phyloP scores from a whole-genome alignment of 2,329 filamentous ascomycete genomes.

The Thielaviopsis punctulata region DNA sequence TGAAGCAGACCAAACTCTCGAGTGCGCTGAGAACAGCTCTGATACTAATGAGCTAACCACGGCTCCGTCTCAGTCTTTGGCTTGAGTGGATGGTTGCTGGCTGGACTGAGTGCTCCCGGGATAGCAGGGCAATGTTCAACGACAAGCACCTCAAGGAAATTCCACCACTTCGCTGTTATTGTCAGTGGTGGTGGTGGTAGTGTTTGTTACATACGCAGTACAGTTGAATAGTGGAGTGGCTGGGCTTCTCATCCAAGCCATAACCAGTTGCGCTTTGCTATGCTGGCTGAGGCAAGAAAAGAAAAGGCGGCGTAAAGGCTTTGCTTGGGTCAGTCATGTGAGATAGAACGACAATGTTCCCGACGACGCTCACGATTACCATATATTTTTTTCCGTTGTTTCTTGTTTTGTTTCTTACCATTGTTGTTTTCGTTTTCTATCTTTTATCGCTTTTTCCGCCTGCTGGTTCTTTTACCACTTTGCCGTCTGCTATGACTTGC shows the following conservation, averaged over 20 bases:
- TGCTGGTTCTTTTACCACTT: background rate
- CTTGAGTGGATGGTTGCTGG: too few relatives aligned
- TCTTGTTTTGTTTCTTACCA: background rate
- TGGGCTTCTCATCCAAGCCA: background rate
- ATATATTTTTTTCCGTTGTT: background rate
- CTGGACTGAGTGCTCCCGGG: too few relatives aligned
- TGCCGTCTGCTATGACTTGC: background rate
- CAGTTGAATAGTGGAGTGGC: background rate
- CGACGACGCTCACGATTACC: background rate
- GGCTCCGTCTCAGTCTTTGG: background rate
- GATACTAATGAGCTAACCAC: background rate
- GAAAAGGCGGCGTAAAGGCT: background rate
- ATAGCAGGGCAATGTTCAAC: background rate
- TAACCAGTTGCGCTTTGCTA: too few relatives aligned
- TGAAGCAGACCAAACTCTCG: background rate
- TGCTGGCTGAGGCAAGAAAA: background rate
- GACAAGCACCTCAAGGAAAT: background rate
- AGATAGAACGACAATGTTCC: background rate
- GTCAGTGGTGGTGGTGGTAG: too few relatives aligned
- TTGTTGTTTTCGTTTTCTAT: background rate
- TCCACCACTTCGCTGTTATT: too few relatives aligned
- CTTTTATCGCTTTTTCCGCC: background rate
- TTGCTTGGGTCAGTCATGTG: background rate
- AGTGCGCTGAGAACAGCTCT: background rate
- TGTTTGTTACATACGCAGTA: too few relatives aligned